These are phyloP conservation scores for Rhizopogon vulgaris DNA, from an alignment of 768 basidiomycete species.

Conservation along the genomic window DNA sequence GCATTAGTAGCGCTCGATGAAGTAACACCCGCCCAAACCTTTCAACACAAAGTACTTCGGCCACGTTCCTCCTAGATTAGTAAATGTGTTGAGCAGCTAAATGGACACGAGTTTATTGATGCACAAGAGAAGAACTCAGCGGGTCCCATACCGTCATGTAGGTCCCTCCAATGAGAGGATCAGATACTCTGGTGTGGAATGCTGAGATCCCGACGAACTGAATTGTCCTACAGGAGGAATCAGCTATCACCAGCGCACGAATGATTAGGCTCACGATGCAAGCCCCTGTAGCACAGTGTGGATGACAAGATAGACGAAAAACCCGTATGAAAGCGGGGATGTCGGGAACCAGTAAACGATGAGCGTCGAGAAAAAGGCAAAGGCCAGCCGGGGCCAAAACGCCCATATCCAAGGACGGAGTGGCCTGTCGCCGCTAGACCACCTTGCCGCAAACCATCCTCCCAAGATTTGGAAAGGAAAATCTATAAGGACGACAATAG, in stretches of 20 bases:
- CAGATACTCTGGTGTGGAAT: conserved; percentile 94
- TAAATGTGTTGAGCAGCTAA: conserved; percentile 90
- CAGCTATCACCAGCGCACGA: neutral
- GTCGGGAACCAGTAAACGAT: conserved; percentile 83
- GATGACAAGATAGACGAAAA: conserved; percentile 75
- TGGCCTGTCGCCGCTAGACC: conserved; percentile 76
- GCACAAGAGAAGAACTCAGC: neutral
- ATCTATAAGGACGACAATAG: conserved; percentile 92
- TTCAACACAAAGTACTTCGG: conserved; percentile 95
- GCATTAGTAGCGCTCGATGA: conserved; percentile 5
- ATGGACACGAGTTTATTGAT: conserved; percentile 5
- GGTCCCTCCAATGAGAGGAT: conserved; percentile 95
- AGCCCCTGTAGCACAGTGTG: conserved; percentile 84
- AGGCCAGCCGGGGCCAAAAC: conserved; percentile 80
- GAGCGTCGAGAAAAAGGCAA: conserved; percentile 65
- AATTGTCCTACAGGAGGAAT: conserved; percentile 60
- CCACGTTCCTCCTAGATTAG: conserved; percentile 98
- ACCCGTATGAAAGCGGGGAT: conserved; percentile 63
- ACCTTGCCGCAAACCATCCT: conserved; percentile 90
- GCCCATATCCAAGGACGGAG: conserved; percentile 86
- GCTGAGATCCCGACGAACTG: conserved; percentile 99
- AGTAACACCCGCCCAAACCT: conserved; percentile 34
- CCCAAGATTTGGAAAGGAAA: conserved; percentile 96
- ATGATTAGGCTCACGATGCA: conserved; percentile 57
- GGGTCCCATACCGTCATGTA: conserved; percentile 86